These are phyloP conservation scores for Yamadazyma aaseri DNA, from an alignment of 1,139 yeast genomes.

Conservation along the genomic window DNA sequence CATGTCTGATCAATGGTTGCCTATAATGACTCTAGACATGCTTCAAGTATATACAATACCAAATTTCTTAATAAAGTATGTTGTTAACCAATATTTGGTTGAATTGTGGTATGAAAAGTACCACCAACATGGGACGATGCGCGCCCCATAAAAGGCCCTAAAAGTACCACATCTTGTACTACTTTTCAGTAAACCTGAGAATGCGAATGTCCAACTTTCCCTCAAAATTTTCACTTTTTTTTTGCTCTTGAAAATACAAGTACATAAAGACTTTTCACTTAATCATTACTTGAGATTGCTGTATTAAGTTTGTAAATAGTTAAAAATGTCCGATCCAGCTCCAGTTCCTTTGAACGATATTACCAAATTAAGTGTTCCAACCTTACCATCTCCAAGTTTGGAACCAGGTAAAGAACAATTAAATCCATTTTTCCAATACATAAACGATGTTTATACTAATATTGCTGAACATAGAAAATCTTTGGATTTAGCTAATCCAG, in stretches of 20 bases:
- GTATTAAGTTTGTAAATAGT: constrained; percentile 7
- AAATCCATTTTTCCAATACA: constrained; percentile 77
- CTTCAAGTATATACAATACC: too few relatives aligned
- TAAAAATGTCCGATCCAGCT: constrained; percentile 18
- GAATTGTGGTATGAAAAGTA: constrained; percentile 3
- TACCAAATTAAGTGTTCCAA: constrained; percentile 51
- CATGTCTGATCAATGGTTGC: too few relatives aligned
- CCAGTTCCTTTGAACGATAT: constrained; percentile 51
- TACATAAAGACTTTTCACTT: not conserved
- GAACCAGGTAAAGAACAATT: constrained; percentile 50
- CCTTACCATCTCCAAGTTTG: constrained; percentile 58
- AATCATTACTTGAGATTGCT: not conserved
- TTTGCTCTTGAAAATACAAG: constrained; percentile 3
- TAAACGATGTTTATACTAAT: constrained; percentile 73
- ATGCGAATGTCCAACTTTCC: constrained; percentile 1
- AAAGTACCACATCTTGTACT: too few relatives aligned
- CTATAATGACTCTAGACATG: too few relatives aligned
- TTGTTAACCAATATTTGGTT: too few relatives aligned
- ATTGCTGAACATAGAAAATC: constrained; percentile 78
- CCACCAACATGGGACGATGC: not conserved
- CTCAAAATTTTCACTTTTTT: constrained; percentile 13
- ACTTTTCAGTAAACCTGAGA: not conserved
- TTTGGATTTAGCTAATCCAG: constrained; percentile 85
- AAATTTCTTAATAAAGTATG: too few relatives aligned
- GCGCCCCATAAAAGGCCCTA: not conserved